Base-by-base conservation (phyloP, 768 basidiomycete species). In the Pleurotus cornucopiae region DNA sequence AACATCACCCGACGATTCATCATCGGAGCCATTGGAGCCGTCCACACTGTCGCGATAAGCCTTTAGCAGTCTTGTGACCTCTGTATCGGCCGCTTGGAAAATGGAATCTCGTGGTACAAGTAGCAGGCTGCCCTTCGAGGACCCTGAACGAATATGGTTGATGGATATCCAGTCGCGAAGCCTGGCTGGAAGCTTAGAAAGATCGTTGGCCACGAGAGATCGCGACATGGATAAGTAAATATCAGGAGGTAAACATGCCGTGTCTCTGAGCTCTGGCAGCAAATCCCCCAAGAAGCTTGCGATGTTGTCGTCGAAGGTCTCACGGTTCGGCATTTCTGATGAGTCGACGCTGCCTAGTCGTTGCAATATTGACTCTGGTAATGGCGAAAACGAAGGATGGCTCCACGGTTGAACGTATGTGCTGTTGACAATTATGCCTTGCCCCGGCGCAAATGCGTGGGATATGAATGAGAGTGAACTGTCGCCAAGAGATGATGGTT, bases 101-200 rank as follows among this genome's bases (percentile, higher is more conserved):
- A 78, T 77, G 14, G 79, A 71, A 49, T 88, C 86, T 9, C 83
- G 75, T 3, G 86, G 86, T 40, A 80, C 72, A 9, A 88, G 66
- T 43, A 88, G 72, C 40, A 88, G 73, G 56, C 79, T 74, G 60
- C 76, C 75, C 60, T 78, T 83, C 45, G 78, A 73, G 18, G 86
- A 86, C 14, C 85, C 86, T 37, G 79, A 72, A 55, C 79, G 79
- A 44, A 86, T 71, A 57, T 84, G 84, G 62, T 88, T 86, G 61
- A 79, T 78, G 14, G 73, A 66, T 12, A 76, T 64, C 86, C 86
- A 88, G 58, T 77, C 74, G 49, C 71, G 75, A 49, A 74, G 58
- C 13, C 69, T 63, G 6, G 66, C 61, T 2, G 76, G 69, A 26
- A 78, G 60, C 18, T 73, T 73, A 2, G 69, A 69, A 9, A 63